Percentiles rank a stretch among this genome's conserved stretches.
phyloP scores from a whole-genome alignment of 2,329 filamentous ascomycete genomes.

The Pleurostoma richardsiae region DNA sequence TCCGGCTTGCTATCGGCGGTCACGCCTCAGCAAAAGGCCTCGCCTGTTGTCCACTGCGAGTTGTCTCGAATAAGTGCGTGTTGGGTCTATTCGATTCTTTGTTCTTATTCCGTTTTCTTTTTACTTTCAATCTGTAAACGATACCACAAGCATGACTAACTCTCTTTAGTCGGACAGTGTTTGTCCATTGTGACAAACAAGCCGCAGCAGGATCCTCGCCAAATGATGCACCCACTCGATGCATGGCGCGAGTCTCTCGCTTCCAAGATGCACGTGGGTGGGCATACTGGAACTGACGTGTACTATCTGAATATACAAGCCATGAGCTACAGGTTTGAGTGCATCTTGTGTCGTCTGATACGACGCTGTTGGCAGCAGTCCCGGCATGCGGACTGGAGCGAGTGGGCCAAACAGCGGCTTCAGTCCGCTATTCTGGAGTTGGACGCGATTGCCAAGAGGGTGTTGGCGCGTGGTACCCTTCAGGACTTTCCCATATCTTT shows the following conservation, averaged over 20 bases:
- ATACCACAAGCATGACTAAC: constrained; percentile 12
- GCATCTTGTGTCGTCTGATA: constrained; percentile 16
- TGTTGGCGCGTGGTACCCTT: constrained; percentile 14
- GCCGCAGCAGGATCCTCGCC: constrained; percentile 14
- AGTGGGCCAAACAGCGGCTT: constrained; percentile 15
- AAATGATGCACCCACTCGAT: constrained; percentile 15
- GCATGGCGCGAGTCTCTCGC: constrained; percentile 14
- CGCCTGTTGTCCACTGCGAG: constrained; percentile 14
- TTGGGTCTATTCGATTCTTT: constrained; percentile 6
- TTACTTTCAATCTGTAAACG: background rate
- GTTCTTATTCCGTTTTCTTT: background rate
- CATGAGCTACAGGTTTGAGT: constrained; percentile 16
- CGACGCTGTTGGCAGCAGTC: constrained; percentile 13
- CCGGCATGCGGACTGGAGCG: constrained; percentile 13
- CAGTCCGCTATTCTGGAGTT: constrained; percentile 15
- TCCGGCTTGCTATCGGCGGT: constrained; percentile 12
- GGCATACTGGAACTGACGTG: constrained; percentile 14
- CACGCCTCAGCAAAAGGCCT: constrained; percentile 14
- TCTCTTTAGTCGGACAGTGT: constrained; percentile 13
- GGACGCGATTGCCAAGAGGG: constrained; percentile 15
- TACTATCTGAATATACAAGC: constrained; percentile 16
- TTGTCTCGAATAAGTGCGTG: constrained; percentile 15
- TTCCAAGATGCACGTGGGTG: constrained; percentile 14
- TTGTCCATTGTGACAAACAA: constrained; percentile 13
- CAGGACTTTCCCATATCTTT: constrained; percentile 15